A percentile compares a stretch with the other conserved stretches of the same genome.
Evolutionary conservation across 495 filamentous ascomycete species (phyloP).

Genomic region (Hypomontagnella submonticulosa): DNA sequence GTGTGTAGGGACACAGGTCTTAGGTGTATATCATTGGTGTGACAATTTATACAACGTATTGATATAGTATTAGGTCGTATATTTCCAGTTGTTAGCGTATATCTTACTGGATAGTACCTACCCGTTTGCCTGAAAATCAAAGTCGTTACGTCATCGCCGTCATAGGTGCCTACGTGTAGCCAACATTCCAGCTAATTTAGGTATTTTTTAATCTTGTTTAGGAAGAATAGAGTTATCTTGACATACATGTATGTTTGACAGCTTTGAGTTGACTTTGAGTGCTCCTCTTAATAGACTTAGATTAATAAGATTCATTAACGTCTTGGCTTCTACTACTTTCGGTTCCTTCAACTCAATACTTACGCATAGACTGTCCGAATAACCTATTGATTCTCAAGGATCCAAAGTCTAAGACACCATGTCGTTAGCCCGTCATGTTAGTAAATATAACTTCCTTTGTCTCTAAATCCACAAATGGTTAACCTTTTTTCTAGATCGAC

Average conservation of each 20-base stretch:
- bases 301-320: not conserved
- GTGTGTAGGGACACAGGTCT: too few relatives aligned
- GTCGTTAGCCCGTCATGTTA: constrained; percentile 26
- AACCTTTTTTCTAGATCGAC: constrained; percentile 59
- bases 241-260: too few relatives aligned
- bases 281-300: too few relatives aligned
- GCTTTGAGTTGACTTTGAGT: too few relatives aligned
- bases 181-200: constrained; percentile 14
- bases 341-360: not conserved
- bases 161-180: constrained; percentile 12
- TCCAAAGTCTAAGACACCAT: not conserved
- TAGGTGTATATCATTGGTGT: too few relatives aligned
- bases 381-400: not conserved
- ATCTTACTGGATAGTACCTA: too few relatives aligned
- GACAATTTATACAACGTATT: too few relatives aligned
- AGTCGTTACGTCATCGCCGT: constrained; percentile 37
- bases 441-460: not conserved
- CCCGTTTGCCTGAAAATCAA: not conserved
- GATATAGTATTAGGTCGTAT: too few relatives aligned
- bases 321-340: constrained; percentile 1
- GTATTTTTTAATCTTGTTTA: too few relatives aligned
- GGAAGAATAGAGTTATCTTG: too few relatives aligned
- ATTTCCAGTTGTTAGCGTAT: too few relatives aligned
- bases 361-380: not conserved
- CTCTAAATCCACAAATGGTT: constrained; percentile 14